phyloP scores from a whole-genome alignment of 179 eudicot genomes.

The Amaranthus tricolor region DNA sequence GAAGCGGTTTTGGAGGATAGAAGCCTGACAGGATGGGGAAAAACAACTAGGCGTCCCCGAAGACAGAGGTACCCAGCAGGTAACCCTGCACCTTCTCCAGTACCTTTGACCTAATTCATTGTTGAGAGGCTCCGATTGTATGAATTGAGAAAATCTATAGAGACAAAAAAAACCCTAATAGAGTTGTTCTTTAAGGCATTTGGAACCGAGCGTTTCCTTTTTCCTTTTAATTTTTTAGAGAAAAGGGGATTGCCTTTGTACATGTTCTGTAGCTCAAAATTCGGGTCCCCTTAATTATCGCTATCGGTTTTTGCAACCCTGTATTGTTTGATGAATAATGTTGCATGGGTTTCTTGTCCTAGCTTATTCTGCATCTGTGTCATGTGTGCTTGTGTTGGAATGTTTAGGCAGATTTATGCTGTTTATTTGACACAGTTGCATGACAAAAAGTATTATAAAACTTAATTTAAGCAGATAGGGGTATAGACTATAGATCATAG shows the following conservation, averaged over 20 bases:
- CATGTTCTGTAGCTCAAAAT: constrained; percentile 43
- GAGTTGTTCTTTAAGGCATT: constrained; percentile 33
- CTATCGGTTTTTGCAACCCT: constrained; percentile 24
- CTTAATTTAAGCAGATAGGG: too few species aligned
- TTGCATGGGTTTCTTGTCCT: constrained; percentile 36
- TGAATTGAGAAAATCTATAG: constrained; percentile 24
- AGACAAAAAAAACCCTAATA: constrained; percentile 19
- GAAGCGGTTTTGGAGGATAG: constrained; percentile 62
- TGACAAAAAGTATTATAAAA: neutral
- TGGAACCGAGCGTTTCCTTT: constrained; percentile 18
- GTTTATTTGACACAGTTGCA: neutral
- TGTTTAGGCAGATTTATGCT: constrained; percentile 2
- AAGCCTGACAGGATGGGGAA: constrained; percentile 87
- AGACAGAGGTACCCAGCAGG: constrained; percentile 77
- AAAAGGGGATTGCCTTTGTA: constrained; percentile 47
- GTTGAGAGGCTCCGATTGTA: constrained; percentile 12
- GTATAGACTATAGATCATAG: too few species aligned
- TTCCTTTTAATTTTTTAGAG: constrained; percentile 3
- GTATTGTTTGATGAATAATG: constrained; percentile 44
- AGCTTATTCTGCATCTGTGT: constrained; percentile 13
- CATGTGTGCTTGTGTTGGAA: constrained; percentile 3
- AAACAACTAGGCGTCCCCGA: constrained; percentile 84
- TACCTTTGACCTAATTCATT: constrained; percentile 28
- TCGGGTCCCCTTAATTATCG: constrained; percentile 36
- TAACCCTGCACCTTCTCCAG: constrained; percentile 48